Evolutionary conservation across 1,284 basidiomycete genomes (phyloP).

Genomic region (Pseudozyma sp.): DNA sequence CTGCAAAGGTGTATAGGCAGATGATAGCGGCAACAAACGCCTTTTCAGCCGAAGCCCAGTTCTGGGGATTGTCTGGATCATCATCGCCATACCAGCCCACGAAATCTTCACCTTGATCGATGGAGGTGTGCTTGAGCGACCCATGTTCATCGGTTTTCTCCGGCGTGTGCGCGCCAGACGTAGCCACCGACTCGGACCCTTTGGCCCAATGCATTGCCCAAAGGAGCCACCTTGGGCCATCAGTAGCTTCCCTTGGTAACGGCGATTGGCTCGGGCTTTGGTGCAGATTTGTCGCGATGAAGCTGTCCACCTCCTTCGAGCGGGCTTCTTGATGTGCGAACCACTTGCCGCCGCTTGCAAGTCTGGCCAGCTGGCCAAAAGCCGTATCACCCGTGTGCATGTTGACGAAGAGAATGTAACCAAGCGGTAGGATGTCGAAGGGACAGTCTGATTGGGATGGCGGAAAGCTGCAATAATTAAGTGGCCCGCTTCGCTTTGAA

Average conservation of each 20-base stretch:
- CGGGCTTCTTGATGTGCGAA: constrained; percentile 6
- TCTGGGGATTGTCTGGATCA: constrained; percentile 58
- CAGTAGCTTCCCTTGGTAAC: no score
- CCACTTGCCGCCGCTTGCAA: not conserved
- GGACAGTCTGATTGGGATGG: no score
- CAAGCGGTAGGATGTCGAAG: no score
- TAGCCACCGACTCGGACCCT: not conserved
- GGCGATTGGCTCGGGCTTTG: no score
- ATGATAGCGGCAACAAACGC: constrained; percentile 54
- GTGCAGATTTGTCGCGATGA: no score
- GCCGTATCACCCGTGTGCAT: constrained; percentile 15
- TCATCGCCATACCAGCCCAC: constrained; percentile 68
- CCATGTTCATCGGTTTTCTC: no score
- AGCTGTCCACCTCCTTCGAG: not conserved
- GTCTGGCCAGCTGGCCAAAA: constrained; percentile 6
- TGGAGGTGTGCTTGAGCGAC: no score
- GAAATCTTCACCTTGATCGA: constrained; percentile 54
- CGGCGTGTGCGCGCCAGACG: no score
- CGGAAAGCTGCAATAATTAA: no score
- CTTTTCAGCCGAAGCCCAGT: constrained; percentile 55
- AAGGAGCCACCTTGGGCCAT: not conserved
- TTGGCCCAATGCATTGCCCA: constrained; percentile 7
- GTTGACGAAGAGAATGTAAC: no score
- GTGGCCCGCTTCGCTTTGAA: no score
- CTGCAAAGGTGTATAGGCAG: constrained; percentile 70